These are phyloP conservation scores for Ceratobasidium sp. DNA, from an alignment of 1,284 basidiomycete species.

Conservation along the genomic window DNA sequence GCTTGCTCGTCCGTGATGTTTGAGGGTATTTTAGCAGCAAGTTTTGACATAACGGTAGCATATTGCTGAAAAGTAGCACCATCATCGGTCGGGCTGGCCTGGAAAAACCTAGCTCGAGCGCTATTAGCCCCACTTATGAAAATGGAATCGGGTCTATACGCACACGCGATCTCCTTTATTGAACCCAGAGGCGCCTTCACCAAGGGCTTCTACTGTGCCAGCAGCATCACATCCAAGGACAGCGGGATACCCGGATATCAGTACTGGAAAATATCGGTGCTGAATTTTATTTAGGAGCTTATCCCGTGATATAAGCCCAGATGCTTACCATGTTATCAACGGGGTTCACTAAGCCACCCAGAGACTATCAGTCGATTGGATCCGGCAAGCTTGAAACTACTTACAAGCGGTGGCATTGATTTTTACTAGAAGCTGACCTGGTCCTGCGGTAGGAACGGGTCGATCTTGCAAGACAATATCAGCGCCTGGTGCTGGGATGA, in stretches of 20 bases:
- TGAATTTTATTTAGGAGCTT: neutral
- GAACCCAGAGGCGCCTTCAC: slow-evolving; percentile 59
- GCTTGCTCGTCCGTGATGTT: slow-evolving; percentile 51
- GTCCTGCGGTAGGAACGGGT: neutral
- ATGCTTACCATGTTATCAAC: slow-evolving; percentile 13
- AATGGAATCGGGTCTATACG: slow-evolving; percentile 43
- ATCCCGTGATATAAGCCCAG: neutral
- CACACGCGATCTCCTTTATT: slow-evolving; percentile 66
- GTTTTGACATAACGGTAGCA: neutral
- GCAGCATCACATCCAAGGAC: slow-evolving; percentile 65
- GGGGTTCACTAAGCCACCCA: slow-evolving; percentile 36
- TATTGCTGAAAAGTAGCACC: slow-evolving; percentile 9
- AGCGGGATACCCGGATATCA: slow-evolving; percentile 43
- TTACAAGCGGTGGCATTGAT: neutral
- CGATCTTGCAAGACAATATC: slow-evolving; percentile 6
- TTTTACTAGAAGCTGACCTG: neutral
- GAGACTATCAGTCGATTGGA: no score
- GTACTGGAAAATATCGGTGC: neutral
- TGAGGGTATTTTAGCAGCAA: neutral
- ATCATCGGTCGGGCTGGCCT: slow-evolving; percentile 19
- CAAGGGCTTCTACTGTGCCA: slow-evolving; percentile 63
- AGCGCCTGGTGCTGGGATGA: neutral
- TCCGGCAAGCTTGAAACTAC: neutral
- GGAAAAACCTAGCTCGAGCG: slow-evolving; percentile 25
- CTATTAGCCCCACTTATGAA: neutral